phyloP scores from a whole-genome alignment of 495 filamentous ascomycete species.

The Hypomontagnella monticulosa region DNA sequence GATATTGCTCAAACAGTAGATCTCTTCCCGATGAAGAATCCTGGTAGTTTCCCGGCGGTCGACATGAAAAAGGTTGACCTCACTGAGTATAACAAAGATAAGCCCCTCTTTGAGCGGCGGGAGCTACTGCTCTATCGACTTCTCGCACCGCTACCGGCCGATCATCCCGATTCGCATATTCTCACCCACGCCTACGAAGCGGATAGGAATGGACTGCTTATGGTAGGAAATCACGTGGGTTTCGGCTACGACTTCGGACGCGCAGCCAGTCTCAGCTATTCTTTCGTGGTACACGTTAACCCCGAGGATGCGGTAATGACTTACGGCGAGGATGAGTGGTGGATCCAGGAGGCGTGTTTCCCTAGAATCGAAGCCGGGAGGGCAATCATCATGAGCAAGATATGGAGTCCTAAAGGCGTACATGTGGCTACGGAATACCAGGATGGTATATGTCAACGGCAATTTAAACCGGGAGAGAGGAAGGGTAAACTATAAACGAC shows the following conservation, averaged over 20 bases:
- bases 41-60: slow-evolving; percentile 64
- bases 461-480: slow-evolving; percentile 31
- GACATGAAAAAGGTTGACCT: slow-evolving; percentile 73
- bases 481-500: slow-evolving; percentile 26
- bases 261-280: slow-evolving; percentile 70
- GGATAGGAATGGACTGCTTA: slow-evolving; percentile 74
- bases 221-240: slow-evolving; percentile 68
- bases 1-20: slow-evolving; percentile 49
- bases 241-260: slow-evolving; percentile 59
- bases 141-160: slow-evolving; percentile 52
- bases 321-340: slow-evolving; percentile 64
- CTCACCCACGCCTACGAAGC: slow-evolving; percentile 72
- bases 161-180: slow-evolving; percentile 60
- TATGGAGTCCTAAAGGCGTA: slow-evolving; percentile 70
- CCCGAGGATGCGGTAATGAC: slow-evolving; percentile 53
- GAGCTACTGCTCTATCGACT: slow-evolving; percentile 69
- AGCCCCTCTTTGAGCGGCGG: slow-evolving; percentile 64
- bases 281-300: slow-evolving; percentile 69
- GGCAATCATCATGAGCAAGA: slow-evolving; percentile 67
- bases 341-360: slow-evolving; percentile 72
- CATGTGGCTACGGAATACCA: slow-evolving; percentile 71
- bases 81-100: slow-evolving; percentile 59
- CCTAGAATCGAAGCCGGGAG: slow-evolving; percentile 65
- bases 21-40: slow-evolving; percentile 37
- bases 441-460: slow-evolving; percentile 60